Conservation (phyloP, 2,329 filamentous ascomycete species). For the Alternaria gaisen region DNA sequence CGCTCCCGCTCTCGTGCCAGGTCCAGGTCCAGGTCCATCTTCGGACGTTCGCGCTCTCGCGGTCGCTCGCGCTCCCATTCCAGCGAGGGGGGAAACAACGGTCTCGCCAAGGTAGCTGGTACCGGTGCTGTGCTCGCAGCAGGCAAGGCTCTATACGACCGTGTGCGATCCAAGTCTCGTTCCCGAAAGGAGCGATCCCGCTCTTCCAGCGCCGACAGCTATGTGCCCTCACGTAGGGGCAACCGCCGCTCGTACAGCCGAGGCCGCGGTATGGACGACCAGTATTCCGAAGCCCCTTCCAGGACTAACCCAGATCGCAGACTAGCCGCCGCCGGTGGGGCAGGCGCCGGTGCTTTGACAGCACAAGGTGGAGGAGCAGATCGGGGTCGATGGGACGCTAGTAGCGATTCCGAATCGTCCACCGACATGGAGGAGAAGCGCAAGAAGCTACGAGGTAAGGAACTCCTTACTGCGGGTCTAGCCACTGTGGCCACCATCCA, state of each 20-base stretch:
- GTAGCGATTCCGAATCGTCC: constrained; percentile 60
- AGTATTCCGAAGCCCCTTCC: constrained; percentile 49
- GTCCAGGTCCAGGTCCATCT: constrained; percentile 59
- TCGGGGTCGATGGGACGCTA: constrained; percentile 32
- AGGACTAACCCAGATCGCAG: constrained; percentile 51
- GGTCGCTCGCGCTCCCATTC: constrained; percentile 55
- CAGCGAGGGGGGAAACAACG: constrained; percentile 57
- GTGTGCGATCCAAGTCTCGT: constrained; percentile 63
- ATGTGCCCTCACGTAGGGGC: constrained; percentile 59
- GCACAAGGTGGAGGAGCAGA: constrained; percentile 31
- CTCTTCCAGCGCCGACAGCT: constrained; percentile 59
- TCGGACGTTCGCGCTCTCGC: constrained; percentile 54
- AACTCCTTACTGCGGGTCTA: constrained; percentile 71
- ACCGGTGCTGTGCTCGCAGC: constrained; percentile 60
- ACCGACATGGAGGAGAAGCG: constrained; percentile 69
- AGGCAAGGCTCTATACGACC: constrained; percentile 63
- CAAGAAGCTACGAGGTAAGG: constrained; percentile 72
- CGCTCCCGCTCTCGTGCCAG: constrained; percentile 66
- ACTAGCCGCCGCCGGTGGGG: constrained; percentile 48
- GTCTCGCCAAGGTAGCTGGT: constrained; percentile 59
- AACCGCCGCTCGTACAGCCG: constrained; percentile 51
- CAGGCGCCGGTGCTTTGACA: constrained; percentile 49
- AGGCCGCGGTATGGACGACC: constrained; percentile 56
- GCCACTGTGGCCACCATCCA: constrained; percentile 75
- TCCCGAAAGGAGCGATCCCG: constrained; percentile 53